Conservation (phyloP, 2,329 filamentous ascomycete genomes). For the Sporothrix phasma region DNA sequence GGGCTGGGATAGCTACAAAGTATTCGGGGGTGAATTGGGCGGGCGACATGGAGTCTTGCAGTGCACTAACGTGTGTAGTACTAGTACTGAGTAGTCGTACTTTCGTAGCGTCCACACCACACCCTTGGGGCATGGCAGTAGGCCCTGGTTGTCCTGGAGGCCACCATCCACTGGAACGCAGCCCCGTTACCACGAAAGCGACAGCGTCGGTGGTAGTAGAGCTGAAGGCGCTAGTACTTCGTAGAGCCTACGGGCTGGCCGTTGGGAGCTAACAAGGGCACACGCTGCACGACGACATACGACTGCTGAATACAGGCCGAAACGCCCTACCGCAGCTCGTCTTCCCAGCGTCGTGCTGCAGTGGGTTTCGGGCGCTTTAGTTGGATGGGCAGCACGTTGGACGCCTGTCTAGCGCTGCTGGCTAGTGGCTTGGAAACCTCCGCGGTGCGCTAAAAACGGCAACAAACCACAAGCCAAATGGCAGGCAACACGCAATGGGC, state of each 20-base stretch:
- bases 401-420: conserved; percentile 10
- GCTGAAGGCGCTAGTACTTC: neutral
- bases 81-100: too few relatives aligned
- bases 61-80: neutral
- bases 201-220: neutral
- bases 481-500: conserved; percentile 5
- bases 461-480: neutral
- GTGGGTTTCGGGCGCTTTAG: neutral
- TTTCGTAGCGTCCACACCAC: too few relatives aligned
- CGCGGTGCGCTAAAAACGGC: conserved; percentile 11
- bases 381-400: conserved; percentile 5
- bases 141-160: neutral
- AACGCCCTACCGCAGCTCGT: neutral
- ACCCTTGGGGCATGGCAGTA: too few relatives aligned
- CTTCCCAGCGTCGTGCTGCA: neutral
- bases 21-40: too few relatives aligned
- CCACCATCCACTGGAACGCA: neutral
- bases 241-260: too few relatives aligned
- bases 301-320: neutral
- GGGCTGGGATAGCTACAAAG: conserved; percentile 15
- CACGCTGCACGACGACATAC: neutral
- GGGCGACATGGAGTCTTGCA: neutral
- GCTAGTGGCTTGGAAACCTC: neutral
- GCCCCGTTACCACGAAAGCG: neutral
- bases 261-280: neutral